phyloP scores from a whole-genome alignment of 192 early-diverging fungal species.

The Hyaloraphidium curvatum region DNA sequence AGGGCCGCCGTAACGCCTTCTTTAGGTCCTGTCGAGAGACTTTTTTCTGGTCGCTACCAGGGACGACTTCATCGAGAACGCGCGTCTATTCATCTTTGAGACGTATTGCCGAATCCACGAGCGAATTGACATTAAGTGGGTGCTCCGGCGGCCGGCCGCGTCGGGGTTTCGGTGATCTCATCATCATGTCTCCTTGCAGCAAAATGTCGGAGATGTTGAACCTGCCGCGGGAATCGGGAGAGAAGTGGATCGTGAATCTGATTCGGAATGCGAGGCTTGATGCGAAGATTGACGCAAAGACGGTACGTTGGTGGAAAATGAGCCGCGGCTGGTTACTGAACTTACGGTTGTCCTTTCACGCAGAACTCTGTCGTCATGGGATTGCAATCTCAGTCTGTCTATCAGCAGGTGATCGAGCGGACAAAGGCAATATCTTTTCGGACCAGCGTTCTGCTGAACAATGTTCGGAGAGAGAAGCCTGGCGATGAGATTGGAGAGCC shows the following conservation, averaged over 20 bases:
- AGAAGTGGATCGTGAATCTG: conserved; percentile 96
- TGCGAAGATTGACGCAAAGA: conserved; percentile 89
- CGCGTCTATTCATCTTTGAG: conserved; percentile 82
- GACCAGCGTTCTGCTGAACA: conserved; percentile 63
- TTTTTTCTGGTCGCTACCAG: conserved; percentile 78
- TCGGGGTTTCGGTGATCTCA: neutral
- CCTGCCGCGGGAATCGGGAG: conserved; percentile 72
- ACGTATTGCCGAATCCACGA: conserved; percentile 95
- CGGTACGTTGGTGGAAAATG: conserved; percentile 21
- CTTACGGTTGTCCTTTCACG: neutral
- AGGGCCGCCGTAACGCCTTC: neutral
- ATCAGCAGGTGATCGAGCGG: conserved; percentile 90
- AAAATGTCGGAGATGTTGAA: conserved; percentile 58
- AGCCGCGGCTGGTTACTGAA: neutral
- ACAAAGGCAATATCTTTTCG: conserved; percentile 82
- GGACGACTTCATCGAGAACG: conserved; percentile 89
- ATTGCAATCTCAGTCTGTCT: conserved; percentile 60
- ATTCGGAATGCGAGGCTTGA: conserved; percentile 90
- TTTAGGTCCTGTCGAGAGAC: conserved; percentile 56
- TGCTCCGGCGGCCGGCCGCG: too few relatives aligned
- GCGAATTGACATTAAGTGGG: conserved; percentile 66
- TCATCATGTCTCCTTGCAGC: neutral
- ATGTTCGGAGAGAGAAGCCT: too few relatives aligned
- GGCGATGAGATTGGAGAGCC: too few relatives aligned
- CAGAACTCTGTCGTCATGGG: conserved; percentile 87